phyloP scores from a whole-genome alignment of 768 basidiomycete genomes.

The Russula olivacea region DNA sequence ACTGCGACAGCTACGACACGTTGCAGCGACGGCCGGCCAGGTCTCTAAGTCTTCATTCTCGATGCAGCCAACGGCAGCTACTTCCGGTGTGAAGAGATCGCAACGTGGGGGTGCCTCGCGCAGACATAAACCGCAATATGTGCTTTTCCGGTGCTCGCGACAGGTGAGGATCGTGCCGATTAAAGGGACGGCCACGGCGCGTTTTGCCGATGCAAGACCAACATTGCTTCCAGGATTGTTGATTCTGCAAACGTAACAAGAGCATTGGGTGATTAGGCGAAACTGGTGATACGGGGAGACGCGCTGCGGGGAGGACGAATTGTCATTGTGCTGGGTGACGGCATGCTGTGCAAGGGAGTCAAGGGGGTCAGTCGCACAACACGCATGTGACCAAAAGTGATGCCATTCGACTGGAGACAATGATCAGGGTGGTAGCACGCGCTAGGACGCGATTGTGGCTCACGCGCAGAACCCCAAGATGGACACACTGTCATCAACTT shows the following conservation, averaged over 20 bases:
- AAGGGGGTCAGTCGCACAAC: conserved; percentile 54
- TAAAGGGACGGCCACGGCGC: conserved; percentile 37
- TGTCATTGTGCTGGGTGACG: conserved; percentile 35
- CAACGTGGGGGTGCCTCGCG: conserved; percentile 51
- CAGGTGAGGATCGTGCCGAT: conserved; percentile 50
- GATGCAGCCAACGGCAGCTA: conserved; percentile 40
- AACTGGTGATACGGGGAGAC: conserved; percentile 54
- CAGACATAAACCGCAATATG: conserved; percentile 65
- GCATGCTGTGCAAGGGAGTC: conserved; percentile 49
- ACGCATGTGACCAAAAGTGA: conserved; percentile 64
- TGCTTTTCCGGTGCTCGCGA: conserved; percentile 55
- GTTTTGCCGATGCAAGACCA: conserved; percentile 51
- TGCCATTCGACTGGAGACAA: conserved; percentile 54
- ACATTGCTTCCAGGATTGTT: conserved; percentile 48
- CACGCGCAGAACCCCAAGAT: conserved; percentile 23
- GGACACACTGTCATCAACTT: conserved; percentile 25
- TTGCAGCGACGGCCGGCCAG: conserved; percentile 59
- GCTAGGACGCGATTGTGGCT: conserved; percentile 20
- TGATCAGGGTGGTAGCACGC: conserved; percentile 22
- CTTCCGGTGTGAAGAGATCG: conserved; percentile 24
- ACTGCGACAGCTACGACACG: conserved; percentile 58
- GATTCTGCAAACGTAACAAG: conserved; percentile 65
- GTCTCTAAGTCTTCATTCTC: conserved; percentile 72
- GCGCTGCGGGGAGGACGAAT: conserved; percentile 26
- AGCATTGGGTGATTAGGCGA: conserved; percentile 47